Base-by-base conservation (phyloP, 768 basidiomycete genomes). In the Cystoderma amianthinum region DNA sequence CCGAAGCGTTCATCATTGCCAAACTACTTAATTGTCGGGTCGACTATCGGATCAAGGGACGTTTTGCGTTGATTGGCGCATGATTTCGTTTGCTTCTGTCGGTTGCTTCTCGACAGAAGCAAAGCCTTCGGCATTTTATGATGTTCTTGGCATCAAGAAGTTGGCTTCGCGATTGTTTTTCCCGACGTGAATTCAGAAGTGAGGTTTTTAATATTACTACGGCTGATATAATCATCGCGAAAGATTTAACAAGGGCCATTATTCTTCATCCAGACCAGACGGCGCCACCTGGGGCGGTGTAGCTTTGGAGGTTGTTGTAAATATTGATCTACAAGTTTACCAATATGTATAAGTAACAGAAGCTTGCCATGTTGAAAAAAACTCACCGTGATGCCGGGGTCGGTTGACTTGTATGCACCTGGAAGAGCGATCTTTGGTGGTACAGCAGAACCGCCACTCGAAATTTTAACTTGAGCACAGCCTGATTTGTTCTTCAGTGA, bases 271-370 rank as follows among this genome's bases (percentile, higher is more conserved):
- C 65, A 43, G 62, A 58, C 66, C 66, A 68, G 42, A 68, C 65
- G 32, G 61, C 40, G 32, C 55, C 55, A 41, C 65, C 66, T 16
- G 66, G 66, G 37, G 59, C 49, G 15, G 69, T 73, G 58, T 75
- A 75, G 52, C 60, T 72, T 50, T 74, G 67, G 32, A 73, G 64
- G 55, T 76, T 74, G 63, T 74, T 74, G 62, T 74, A 74, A 48
- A 74, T 74, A 62, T 75, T 73, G 52, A 71, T 56, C 63, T 67
- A 22, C 7, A 5, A 40, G 7, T 32, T 5, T 16, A 17, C 38
- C 13, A 11, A 3, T 32, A 32, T 22, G 42, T 21, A 30, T 25
- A 39, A 15, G 13, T 23, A 7, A 12, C 9, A 35, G 17, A 42
- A 18, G 39, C 15, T 22, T 20, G 20, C 16, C 2, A 6, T n/a